These are phyloP conservation scores for Terfezia boudieri DNA, from an alignment of 495 filamentous ascomycete species.

Conservation along the genomic window DNA sequence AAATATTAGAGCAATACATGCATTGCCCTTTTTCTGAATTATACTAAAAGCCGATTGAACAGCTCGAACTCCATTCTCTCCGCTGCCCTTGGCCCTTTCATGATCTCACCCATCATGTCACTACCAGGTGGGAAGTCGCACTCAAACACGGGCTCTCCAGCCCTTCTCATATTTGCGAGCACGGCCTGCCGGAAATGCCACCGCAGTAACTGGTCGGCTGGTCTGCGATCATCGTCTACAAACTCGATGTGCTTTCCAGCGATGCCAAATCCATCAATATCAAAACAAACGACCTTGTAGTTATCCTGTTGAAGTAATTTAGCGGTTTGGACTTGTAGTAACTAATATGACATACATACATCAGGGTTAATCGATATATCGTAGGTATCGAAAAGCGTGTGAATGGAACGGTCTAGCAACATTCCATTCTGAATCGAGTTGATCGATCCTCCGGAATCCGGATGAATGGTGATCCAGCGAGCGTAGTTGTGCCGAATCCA, in stretches of 20 bases:
- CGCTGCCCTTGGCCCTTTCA: slow-evolving; percentile 7
- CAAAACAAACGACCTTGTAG: slow-evolving; percentile 17
- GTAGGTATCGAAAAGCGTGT: slow-evolving; percentile 8
- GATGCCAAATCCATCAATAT: slow-evolving; percentile 5
- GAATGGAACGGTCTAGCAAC: slow-evolving; percentile 3
- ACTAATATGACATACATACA: slow-evolving; percentile 1
- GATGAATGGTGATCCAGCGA: neutral
- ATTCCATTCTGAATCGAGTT: slow-evolving; percentile 10
- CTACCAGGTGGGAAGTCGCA: slow-evolving; percentile 18
- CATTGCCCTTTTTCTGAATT: no score
- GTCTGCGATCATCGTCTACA: slow-evolving; percentile 8
- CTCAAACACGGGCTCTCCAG: slow-evolving; percentile 19
- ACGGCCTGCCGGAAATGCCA: slow-evolving; percentile 20
- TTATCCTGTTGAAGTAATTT: slow-evolving; percentile 12
- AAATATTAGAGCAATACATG: no score
- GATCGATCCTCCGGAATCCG: slow-evolving; percentile 1
- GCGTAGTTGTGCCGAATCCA: neutral
- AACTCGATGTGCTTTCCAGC: slow-evolving; percentile 7
- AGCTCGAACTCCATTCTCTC: slow-evolving; percentile 11
- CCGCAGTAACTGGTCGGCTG: slow-evolving; percentile 14
- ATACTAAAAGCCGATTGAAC: no score
- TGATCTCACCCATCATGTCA: slow-evolving; percentile 17
- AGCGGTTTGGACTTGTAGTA: no score
- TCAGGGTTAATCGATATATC: slow-evolving; percentile 11
- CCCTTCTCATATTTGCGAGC: slow-evolving; percentile 17